phyloP scores from a whole-genome alignment of 2,329 filamentous ascomycete genomes.

The Apiospora marii region DNA sequence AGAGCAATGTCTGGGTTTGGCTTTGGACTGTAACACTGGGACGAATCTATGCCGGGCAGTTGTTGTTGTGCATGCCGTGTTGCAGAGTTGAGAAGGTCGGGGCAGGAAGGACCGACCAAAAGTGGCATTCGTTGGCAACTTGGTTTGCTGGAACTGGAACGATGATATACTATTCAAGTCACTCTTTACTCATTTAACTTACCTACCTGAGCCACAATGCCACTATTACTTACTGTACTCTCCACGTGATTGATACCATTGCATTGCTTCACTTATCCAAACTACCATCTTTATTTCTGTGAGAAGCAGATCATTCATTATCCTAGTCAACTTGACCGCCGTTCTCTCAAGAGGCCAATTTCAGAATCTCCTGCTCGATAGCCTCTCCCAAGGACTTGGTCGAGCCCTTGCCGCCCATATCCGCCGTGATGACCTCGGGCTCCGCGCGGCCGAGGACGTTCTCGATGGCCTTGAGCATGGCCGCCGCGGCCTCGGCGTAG shows the following conservation, averaged over 20 bases:
- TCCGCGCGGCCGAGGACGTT: constrained; percentile 50
- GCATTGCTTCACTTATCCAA: not conserved
- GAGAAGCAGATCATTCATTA: no score
- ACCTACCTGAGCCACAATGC: not conserved
- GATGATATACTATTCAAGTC: not conserved
- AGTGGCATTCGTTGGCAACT: not conserved
- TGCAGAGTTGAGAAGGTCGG: not conserved
- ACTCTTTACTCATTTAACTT: not conserved
- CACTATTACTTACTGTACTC: not conserved
- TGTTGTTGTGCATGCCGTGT: not conserved
- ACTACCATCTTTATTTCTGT: not conserved
- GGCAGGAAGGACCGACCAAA: not conserved
- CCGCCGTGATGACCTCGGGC: constrained; percentile 60
- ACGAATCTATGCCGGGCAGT: not conserved
- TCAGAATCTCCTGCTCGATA: constrained; percentile 41
- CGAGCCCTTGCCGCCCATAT: constrained; percentile 64
- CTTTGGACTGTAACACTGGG: not conserved
- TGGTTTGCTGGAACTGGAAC: not conserved
- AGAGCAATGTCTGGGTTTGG: not conserved
- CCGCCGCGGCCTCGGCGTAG: constrained; percentile 61
- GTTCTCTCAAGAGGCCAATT: not conserved
- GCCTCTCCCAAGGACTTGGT: constrained; percentile 68
- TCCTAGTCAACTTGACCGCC: no score
- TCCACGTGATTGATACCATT: no score
- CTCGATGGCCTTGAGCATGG: constrained; percentile 41